These are phyloP conservation scores for Ajuga reptans DNA, from an alignment of 305 asterid genomes.

Conservation along the genomic window DNA sequence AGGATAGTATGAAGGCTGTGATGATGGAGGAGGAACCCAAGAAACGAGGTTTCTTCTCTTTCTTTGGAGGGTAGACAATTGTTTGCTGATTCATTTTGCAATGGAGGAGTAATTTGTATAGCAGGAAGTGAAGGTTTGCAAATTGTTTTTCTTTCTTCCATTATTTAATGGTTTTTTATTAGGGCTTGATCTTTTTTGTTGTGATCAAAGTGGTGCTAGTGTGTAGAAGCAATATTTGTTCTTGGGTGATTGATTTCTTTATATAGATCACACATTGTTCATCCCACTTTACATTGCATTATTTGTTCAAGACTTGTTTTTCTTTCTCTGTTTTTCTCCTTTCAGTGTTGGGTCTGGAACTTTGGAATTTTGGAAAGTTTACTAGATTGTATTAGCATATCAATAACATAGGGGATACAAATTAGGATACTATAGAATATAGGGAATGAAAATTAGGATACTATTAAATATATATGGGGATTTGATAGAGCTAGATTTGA, in stretches of 20 bases:
- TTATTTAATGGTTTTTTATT: not conserved
- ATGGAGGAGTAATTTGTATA: conserved; percentile 33
- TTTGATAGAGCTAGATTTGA: too few species aligned
- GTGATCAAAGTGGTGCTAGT: conserved; percentile 1
- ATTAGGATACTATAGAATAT: too few species aligned
- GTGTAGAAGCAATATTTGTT: conserved; percentile 6
- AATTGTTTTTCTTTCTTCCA: conserved; percentile 19
- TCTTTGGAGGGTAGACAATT: conserved; percentile 53
- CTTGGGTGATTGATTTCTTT: conserved; percentile 15
- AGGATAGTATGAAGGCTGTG: conserved; percentile 93
- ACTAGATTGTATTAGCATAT: not conserved
- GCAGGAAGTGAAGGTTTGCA: conserved; percentile 29
- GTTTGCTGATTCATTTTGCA: not conserved
- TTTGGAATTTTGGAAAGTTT: not conserved
- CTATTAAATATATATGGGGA: too few species aligned
- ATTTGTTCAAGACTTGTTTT: not conserved
- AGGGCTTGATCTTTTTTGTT: conserved; percentile 4
- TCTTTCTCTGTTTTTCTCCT: not conserved
- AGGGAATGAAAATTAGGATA: too few species aligned
- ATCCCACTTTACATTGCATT: not conserved
- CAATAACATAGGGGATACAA: too few species aligned
- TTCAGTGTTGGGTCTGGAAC: not conserved
- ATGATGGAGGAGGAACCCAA: conserved; percentile 94
- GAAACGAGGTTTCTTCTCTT: conserved; percentile 81
- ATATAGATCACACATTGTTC: not conserved